Evolutionary conservation across 345 rosid species (phyloP).

Genomic region (Murraya koenigii): DNA sequence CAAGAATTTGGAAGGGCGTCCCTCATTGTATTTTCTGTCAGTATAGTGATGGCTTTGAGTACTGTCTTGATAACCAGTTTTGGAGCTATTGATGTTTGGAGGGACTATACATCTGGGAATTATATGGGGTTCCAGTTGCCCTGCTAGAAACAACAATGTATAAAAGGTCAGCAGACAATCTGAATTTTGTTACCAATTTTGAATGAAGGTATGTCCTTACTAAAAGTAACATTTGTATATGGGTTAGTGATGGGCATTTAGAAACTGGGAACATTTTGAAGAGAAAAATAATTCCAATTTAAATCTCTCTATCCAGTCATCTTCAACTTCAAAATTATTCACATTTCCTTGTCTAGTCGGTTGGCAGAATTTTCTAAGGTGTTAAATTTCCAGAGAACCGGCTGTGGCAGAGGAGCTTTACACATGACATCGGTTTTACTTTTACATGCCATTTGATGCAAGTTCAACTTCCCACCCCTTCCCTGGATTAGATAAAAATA

Average conservation of each 20-base stretch:
- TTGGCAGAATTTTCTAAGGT: neutral
- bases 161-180: neutral
- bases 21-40: constrained; percentile 74
- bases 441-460: neutral
- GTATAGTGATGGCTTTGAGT: constrained; percentile 77
- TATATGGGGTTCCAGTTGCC: constrained; percentile 76
- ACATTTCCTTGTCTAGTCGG: neutral
- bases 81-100: constrained; percentile 67
- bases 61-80: constrained; percentile 69
- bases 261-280: neutral
- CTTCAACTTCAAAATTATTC: neutral
- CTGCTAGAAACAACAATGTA: constrained; percentile 41
- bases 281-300: neutral
- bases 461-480: neutral
- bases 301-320: neutral
- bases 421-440: neutral
- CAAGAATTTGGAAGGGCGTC: constrained; percentile 69
- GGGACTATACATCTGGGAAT: constrained; percentile 50
- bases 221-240: neutral
- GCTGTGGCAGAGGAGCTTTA: no score
- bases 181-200: neutral
- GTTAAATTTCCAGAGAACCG: no score
- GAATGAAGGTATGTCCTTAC: neutral
- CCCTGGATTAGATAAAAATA: neutral
- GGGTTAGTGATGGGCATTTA: neutral